Conservation (phyloP, 2,329 filamentous ascomycete genomes). For the Phaeosphaeriaceae sp. region DNA sequence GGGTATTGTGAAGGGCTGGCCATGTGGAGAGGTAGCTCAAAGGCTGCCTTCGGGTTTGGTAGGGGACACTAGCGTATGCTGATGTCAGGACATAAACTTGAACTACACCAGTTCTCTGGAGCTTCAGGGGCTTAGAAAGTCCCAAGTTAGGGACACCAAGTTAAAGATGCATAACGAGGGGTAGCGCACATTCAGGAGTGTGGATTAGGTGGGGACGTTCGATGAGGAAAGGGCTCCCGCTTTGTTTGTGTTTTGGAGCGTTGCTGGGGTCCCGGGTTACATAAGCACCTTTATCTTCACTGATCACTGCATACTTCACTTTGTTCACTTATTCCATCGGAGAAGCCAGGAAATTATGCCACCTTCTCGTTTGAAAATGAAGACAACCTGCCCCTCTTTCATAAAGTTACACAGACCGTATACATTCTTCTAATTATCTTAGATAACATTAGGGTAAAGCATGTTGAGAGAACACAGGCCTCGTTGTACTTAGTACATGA, state of each 20-base stretch:
- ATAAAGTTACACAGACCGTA: too few relatives aligned
- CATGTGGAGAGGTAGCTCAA: slow-evolving; percentile 23
- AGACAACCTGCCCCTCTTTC: too few relatives aligned
- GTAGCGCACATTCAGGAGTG: background rate
- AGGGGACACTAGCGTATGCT: slow-evolving; percentile 10
- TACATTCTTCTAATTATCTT: too few relatives aligned
- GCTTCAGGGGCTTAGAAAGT: slow-evolving; percentile 4
- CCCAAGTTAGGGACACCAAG: background rate
- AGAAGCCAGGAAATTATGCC: too few relatives aligned
- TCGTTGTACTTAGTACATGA: background rate
- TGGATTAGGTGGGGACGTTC: background rate
- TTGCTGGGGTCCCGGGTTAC: background rate
- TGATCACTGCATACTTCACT: background rate
- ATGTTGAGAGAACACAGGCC: background rate
- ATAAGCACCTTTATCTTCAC: background rate
- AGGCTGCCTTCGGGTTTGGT: slow-evolving; percentile 27
- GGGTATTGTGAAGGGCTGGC: slow-evolving; percentile 24
- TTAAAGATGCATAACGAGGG: background rate
- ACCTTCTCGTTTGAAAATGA: too few relatives aligned
- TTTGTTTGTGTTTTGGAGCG: background rate
- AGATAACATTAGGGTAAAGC: too few relatives aligned
- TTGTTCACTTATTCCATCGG: background rate
- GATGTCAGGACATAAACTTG: slow-evolving; percentile 10
- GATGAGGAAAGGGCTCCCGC: background rate
- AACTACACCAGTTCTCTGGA: background rate